Conservation (phyloP, 140 eudicot species). For the Senecio squalidus region DNA sequence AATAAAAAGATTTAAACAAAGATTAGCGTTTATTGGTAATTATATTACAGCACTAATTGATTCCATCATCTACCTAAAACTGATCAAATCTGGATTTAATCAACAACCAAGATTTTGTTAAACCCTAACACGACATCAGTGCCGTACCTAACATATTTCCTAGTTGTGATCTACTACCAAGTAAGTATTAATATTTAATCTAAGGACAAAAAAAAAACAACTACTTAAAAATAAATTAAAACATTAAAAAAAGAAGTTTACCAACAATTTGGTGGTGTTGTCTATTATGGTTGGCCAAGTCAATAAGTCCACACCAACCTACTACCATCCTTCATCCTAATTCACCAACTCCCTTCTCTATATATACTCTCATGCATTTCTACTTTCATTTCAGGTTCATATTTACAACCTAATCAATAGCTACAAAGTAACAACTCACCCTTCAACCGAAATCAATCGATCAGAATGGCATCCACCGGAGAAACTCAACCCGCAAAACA, state of each 20-base stretch:
- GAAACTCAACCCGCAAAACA: no score
- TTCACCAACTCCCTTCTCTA: neutral
- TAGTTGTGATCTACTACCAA: no score
- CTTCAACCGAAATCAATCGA: no score
- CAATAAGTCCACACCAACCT: slow-evolving; percentile 3
- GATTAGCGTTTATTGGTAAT: no score
- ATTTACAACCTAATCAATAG: neutral
- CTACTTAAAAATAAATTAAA: no score
- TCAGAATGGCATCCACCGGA: slow-evolving; percentile 21
- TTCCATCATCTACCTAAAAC: neutral
- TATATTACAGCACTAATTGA: neutral
- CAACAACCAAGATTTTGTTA: neutral
- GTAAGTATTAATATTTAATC: no score
- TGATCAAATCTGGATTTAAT: neutral
- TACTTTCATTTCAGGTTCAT: slow-evolving; percentile 17
- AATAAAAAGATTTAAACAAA: no score
- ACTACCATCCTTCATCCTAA: slow-evolving; percentile 5
- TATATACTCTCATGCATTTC: neutral
- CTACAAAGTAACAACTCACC: no score
- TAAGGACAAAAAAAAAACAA: no score
- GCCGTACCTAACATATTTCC: neutral
- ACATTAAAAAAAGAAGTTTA: no score
- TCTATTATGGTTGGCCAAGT: slow-evolving; percentile 26
- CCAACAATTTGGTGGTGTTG: no score
- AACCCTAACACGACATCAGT: neutral